These are phyloP conservation scores for Yamadazyma takamatsuzukensis DNA, from an alignment of 805 yeast genomes.

Conservation along the genomic window DNA sequence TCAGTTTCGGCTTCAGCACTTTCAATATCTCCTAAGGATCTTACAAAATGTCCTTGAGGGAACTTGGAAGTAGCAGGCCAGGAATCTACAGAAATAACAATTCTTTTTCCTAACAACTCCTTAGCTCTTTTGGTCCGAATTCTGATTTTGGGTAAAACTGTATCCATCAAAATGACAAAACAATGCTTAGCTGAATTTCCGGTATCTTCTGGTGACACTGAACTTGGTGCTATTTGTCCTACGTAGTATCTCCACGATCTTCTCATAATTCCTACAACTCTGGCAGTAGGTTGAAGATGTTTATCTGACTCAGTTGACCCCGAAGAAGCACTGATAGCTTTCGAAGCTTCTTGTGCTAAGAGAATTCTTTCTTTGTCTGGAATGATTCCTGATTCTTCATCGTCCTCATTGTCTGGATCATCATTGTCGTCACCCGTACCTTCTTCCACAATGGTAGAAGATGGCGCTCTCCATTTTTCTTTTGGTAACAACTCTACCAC, in stretches of 20 bases:
- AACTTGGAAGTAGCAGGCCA: conserved; percentile 84
- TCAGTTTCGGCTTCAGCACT: conserved; percentile 95
- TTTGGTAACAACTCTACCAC: conserved; percentile 87
- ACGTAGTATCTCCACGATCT: conserved; percentile 96
- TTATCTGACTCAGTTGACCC: conserved; percentile 27
- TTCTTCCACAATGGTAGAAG: conserved; percentile 75
- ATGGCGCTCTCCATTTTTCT: conserved; percentile 83
- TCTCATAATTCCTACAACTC: conserved; percentile 80
- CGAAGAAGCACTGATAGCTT: conserved; percentile 49
- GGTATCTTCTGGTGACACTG: conserved; percentile 51
- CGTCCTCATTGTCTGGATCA: conserved; percentile 46
- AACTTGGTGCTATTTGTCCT: conserved; percentile 82
- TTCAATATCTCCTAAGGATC: conserved; percentile 86
- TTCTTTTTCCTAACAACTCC: conserved; percentile 81
- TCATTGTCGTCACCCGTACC: conserved; percentile 57
- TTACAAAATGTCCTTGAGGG: conserved; percentile 94
- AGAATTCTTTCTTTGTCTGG: conserved; percentile 69
- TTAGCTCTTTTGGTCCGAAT: conserved; percentile 84
- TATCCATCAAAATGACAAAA: conserved; percentile 86
- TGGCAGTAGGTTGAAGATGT: conserved; percentile 85
- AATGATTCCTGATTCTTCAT: conserved; percentile 33
- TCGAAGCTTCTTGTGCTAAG: conserved; percentile 73
- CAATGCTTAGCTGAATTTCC: conserved; percentile 73
- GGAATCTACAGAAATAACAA: conserved; percentile 86
- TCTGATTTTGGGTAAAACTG: conserved; percentile 78